Base-by-base conservation (phyloP, 805 yeast genomes). In the Spathaspora boniae region DNA sequence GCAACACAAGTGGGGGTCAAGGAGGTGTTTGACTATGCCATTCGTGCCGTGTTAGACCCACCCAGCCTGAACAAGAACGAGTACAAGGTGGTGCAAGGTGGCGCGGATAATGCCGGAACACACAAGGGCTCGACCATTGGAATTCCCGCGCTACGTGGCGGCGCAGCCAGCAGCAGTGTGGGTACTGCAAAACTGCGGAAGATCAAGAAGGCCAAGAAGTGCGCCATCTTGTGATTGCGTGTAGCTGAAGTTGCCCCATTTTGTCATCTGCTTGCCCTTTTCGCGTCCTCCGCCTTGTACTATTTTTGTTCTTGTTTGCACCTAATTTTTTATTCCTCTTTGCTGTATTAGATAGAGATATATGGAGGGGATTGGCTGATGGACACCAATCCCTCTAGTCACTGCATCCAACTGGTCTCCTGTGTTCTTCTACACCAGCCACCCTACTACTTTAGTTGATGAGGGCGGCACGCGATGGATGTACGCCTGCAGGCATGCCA, bases 1-100 rank as follows among this genome's bases (percentile, higher is more conserved):
- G 83, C 89, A 9, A 82, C 91, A 15, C 96, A 87, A 61, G 74
- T 72, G 36, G 96, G 96, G 11, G 87, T 88, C 31, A 83, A 82
- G 53, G 83, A 82, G 37, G 83, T 87, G 5, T 88, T 88, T 48
- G 95, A 88, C 50, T 78, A 66, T 40, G 94, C 95, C 7, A 86
- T 87, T 25, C 74, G 78, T 43, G 70, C 81, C 0, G 89, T 82
- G 9, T 69, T 82, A 36, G 62, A 69, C 42, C 78, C 80, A 19
- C 75, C 79, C 12, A 50, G 49, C 34, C 38, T 38, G 20, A 40
- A 40, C 8, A 28, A 27, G n/a, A 16, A 20, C 7, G 33, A 36
- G 9, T 26, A 6, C 18, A 12, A 44, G n/a, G n/a, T n/a, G n/a
- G n/a, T n/a, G n/a, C n/a, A n/a, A n/a, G n/a, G n/a, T n/a, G n/a